phyloP scores from a whole-genome alignment of 148 eudicot genomes.

The Linanthus parryae region DNA sequence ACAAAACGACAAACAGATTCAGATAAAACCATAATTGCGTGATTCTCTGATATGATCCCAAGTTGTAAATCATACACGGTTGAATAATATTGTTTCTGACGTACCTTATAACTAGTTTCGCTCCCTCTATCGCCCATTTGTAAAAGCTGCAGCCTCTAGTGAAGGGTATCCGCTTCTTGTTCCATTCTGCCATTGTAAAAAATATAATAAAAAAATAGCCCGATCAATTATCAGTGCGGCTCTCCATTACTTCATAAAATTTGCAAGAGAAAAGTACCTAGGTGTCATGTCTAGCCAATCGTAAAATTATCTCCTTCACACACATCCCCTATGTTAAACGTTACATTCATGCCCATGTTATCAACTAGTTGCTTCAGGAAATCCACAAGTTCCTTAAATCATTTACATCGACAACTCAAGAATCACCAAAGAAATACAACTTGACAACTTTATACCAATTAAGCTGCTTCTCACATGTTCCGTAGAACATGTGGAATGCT shows the following conservation, averaged over 20 bases:
- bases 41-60: too few species aligned
- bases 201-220: too few species aligned
- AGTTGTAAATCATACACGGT: background rate
- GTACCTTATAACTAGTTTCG: conserved; percentile 56
- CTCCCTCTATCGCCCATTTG: conserved; percentile 37
- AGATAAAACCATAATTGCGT: too few species aligned
- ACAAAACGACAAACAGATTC: too few species aligned
- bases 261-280: conserved; percentile 39
- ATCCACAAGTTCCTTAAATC: conserved; percentile 45
- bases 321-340: conserved; percentile 42
- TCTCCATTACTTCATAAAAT: background rate
- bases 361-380: conserved; percentile 39
- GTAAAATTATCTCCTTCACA: conserved; percentile 48
- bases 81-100: too few species aligned
- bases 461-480: background rate
- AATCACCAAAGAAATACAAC: background rate
- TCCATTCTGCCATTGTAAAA: conserved; percentile 69
- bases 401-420: too few species aligned
- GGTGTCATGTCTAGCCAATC: conserved; percentile 58
- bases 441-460: background rate
- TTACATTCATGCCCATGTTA: conserved; percentile 58
- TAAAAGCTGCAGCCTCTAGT: conserved; percentile 74
- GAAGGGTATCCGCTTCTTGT: conserved; percentile 63
- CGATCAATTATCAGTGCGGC: background rate
- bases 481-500: too few species aligned